Conservation (phyloP, 768 basidiomycete species). For the Macrolepiota fuliginosa region DNA sequence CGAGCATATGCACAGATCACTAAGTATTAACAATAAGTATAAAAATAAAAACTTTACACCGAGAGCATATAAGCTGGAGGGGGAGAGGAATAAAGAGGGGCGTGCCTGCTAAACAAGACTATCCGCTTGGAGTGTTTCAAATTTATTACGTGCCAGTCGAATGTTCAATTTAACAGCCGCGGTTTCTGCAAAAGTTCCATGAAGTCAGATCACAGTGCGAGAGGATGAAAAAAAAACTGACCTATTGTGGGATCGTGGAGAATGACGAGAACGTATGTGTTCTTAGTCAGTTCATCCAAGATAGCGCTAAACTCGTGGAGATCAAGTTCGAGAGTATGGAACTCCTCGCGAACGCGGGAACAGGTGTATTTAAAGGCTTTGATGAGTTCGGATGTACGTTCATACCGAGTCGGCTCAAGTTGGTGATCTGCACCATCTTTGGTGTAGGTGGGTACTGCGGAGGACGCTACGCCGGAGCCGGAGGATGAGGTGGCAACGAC, state of each 20-base stretch:
- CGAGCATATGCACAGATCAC: not conserved
- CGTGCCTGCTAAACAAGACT: constrained; percentile 31
- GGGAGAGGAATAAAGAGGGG: not conserved
- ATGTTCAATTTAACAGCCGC: constrained; percentile 89
- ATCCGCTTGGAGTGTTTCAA: constrained; percentile 85
- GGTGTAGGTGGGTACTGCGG: constrained; percentile 19
- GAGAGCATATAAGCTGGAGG: not conserved
- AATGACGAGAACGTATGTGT: constrained; percentile 90
- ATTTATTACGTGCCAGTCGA: constrained; percentile 79
- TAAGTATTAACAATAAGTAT: constrained; percentile 13
- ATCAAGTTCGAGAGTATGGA: constrained; percentile 85
- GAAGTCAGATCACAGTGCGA: not conserved
- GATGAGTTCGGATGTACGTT: constrained; percentile 89
- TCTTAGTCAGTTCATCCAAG: constrained; percentile 88
- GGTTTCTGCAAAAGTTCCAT: constrained; percentile 56
- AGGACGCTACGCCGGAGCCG: constrained; percentile 35
- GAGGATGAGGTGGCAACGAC: constrained; percentile 84
- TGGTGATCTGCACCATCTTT: constrained; percentile 33
- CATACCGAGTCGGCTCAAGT: constrained; percentile 72
- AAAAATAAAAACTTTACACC: constrained; percentile 7
- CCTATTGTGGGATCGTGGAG: constrained; percentile 89
- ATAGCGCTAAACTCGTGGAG: constrained; percentile 84
- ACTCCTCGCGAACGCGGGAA: constrained; percentile 80
- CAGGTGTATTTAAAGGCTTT: constrained; percentile 95
- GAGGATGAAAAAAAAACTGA: constrained; percentile 29